Percentiles rank a stretch among this genome's conserved stretches.
Conservation (phyloP, 805 yeast species). For the Maudiozyma turicensis region DNA sequence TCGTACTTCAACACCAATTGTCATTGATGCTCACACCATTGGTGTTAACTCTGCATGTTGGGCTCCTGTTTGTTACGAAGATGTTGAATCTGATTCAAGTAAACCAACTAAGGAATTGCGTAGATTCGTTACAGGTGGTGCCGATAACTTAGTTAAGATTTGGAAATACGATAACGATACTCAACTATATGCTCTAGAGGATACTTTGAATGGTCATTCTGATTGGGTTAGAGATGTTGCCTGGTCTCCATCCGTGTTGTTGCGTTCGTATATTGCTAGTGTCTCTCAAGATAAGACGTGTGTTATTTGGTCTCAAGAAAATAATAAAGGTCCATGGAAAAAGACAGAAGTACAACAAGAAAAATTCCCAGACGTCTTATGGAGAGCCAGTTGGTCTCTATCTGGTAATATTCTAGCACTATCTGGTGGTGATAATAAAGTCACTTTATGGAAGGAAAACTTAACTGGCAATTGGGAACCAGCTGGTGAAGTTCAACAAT, state of each 20-base stretch:
- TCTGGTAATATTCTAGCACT: slow-evolving; percentile 94
- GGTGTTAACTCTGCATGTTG: slow-evolving; percentile 94
- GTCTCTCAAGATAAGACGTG: slow-evolving; percentile 96
- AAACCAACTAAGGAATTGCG: slow-evolving; percentile 38
- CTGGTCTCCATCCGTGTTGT: slow-evolving; percentile 89
- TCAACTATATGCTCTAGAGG: slow-evolving; percentile 60
- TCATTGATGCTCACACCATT: slow-evolving; percentile 71
- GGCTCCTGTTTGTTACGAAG: slow-evolving; percentile 54
- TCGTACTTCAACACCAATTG: slow-evolving; percentile 57
- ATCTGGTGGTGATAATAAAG: slow-evolving; percentile 92
- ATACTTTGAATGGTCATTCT: slow-evolving; percentile 75
- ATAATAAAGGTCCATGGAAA: slow-evolving; percentile 62
- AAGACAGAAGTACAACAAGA: slow-evolving; percentile 65
- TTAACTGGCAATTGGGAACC: slow-evolving; percentile 91
- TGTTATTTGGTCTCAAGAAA: slow-evolving; percentile 87
- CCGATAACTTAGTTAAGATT: slow-evolving; percentile 85
- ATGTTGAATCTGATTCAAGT: slow-evolving; percentile 25
- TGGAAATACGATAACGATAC: slow-evolving; percentile 62
- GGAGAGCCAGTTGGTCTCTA: slow-evolving; percentile 97
- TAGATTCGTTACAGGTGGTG: slow-evolving; percentile 88
- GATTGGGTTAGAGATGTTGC: slow-evolving; percentile 99
- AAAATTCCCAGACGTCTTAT: slow-evolving; percentile 90
- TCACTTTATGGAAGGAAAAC: slow-evolving; percentile 93
- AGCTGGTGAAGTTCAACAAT: slow-evolving; percentile 93
- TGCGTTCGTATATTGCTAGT: slow-evolving; percentile 84